These are phyloP conservation scores for Herpetospermum pedunculosum DNA, from an alignment of 306 rosid species.

Conservation along the genomic window DNA sequence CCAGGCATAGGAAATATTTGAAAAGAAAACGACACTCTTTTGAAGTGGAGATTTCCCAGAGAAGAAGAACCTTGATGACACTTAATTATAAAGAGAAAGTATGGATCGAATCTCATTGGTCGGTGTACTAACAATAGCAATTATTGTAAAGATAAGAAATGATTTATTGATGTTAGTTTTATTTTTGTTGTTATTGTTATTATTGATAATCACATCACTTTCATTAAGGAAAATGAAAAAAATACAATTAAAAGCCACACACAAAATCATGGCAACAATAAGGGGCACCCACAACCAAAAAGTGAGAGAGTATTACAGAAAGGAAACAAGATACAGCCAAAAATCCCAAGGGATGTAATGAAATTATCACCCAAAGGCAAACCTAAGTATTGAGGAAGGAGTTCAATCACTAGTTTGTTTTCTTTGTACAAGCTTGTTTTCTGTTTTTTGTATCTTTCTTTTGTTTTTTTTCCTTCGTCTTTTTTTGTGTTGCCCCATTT, in stretches of 20 bases:
- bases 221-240: not conserved
- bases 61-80: not conserved
- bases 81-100: not conserved
- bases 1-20: not conserved
- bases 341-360: not conserved
- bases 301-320: not conserved
- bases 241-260: not conserved
- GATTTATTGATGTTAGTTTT: not conserved
- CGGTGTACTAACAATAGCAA: not conserved
- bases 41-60: not conserved
- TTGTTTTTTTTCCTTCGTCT: not conserved
- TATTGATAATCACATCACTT: not conserved
- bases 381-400: not conserved
- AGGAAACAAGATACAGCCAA: not conserved
- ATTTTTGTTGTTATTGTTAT: not conserved
- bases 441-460: no score
- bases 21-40: not conserved
- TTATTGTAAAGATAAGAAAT: not conserved
- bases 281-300: not conserved
- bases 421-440: not conserved
- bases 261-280: not conserved
- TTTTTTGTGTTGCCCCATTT: not conserved
- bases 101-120: not conserved
- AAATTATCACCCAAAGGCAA: not conserved
- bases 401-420: not conserved